A percentile compares a stretch with the other conserved stretches of the same genome.
Evolutionary conservation across 345 rosid species (phyloP).

Genomic region (Boechera stricta): DNA sequence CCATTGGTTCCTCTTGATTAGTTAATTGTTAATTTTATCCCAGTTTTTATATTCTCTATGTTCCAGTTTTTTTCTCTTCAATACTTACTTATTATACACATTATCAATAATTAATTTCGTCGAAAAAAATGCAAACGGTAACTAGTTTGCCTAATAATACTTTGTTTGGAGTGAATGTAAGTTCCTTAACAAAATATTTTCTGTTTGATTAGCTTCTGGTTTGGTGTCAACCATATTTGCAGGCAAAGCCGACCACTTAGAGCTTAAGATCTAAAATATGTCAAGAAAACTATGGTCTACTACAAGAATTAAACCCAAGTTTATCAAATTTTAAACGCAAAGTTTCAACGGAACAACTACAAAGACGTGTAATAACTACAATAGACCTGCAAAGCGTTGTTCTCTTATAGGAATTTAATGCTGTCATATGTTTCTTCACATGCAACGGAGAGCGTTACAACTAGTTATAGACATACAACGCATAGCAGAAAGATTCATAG

Average conservation of each 20-base stretch:
- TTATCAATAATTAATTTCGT: neutral
- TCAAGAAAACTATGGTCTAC: neutral
- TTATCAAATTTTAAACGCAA: neutral
- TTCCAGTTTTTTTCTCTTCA: neutral
- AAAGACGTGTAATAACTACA: neutral
- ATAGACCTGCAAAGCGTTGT: constrained; percentile 7
- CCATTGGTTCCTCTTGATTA: constrained; percentile 62
- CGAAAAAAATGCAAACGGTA: neutral
- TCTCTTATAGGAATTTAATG: constrained; percentile 4
- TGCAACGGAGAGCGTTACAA: constrained; percentile 33
- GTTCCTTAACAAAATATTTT: neutral
- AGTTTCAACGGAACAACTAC: constrained; percentile 10
- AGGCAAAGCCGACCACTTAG: constrained; percentile 2
- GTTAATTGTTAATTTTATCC: neutral
- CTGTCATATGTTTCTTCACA: constrained; percentile 24
- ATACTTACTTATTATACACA: neutral
- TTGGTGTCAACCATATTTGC: constrained; percentile 17
- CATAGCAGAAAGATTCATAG: constrained; percentile 22
- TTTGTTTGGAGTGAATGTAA: neutral
- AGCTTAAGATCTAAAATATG: neutral
- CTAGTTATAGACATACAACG: constrained; percentile 39
- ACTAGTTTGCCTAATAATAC: constrained; percentile 8
- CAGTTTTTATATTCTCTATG: constrained; percentile 1
- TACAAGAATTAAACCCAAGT: neutral
- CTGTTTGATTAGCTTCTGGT: neutral